Percentiles rank a stretch among this genome's conserved stretches.
Evolutionary conservation across 1,284 basidiomycete species (phyloP).

Genomic region (Mycosarcoma mackinlayi): DNA sequence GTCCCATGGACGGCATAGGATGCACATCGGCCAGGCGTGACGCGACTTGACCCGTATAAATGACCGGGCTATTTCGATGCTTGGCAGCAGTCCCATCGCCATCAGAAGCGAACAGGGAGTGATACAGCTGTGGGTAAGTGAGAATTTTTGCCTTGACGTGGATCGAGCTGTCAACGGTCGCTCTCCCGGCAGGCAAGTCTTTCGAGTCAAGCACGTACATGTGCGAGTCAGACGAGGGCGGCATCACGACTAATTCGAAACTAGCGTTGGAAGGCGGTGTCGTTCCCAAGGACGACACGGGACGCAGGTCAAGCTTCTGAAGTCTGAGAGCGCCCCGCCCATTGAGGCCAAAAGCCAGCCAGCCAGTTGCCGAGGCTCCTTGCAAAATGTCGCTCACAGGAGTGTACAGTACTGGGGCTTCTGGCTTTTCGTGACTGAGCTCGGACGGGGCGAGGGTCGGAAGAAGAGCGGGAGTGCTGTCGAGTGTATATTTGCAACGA

Average conservation of each 20-base stretch:
- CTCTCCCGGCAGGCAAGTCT: neutral
- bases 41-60: too few species aligned
- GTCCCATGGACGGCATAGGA: neutral
- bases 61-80: neutral
- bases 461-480: constrained; percentile 14
- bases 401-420: constrained; percentile 8
- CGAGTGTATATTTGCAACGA: constrained; percentile 5
- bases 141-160: constrained; percentile 20
- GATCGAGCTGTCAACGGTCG: neutral
- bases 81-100: neutral
- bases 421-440: neutral
- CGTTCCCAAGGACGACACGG: neutral
- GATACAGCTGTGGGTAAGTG: constrained; percentile 9
- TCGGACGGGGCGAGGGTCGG: neutral
- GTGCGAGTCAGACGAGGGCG: constrained; percentile 3
- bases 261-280: neutral
- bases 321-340: constrained; percentile 12
- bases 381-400: constrained; percentile 2
- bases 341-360: constrained; percentile 10
- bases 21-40: neutral
- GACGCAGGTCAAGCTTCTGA: neutral
- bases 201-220: constrained; percentile 3
- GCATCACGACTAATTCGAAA: constrained; percentile 3
- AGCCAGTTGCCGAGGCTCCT: neutral
- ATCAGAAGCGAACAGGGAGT: constrained; percentile 3